Conservation (phyloP, 345 rosid species). For the Eucalyptus shirleyi region DNA sequence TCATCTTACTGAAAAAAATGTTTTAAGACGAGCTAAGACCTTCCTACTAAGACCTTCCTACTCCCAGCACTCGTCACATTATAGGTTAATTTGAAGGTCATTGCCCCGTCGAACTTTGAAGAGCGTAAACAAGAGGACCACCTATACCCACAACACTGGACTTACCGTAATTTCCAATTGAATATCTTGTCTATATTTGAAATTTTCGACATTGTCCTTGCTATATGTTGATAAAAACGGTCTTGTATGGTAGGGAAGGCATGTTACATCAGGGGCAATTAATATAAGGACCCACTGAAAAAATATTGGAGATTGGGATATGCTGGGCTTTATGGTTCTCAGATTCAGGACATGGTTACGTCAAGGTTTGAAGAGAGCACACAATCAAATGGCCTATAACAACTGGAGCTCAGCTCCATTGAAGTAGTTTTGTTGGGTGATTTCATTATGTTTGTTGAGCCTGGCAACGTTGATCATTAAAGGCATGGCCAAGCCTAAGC, state of each 20-base stretch:
- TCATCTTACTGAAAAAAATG: not conserved
- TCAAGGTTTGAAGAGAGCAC: not conserved
- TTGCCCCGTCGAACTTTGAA: not conserved
- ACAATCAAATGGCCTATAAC: not conserved
- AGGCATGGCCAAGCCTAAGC: not conserved
- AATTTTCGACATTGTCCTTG: not conserved
- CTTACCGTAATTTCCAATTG: conserved; percentile 8
- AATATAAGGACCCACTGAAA: not conserved
- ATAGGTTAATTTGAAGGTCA: not conserved
- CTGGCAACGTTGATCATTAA: not conserved
- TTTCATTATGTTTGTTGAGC: not conserved
- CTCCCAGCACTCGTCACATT: not conserved
- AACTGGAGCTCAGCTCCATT: not conserved
- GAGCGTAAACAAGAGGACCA: not conserved
- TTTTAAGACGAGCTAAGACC: not conserved
- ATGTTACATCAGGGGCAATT: not conserved
- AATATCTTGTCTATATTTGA: not conserved
- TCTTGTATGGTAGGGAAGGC: not conserved
- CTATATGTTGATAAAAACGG: not conserved
- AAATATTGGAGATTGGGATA: not conserved
- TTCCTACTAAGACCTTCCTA: not conserved
- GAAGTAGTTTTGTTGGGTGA: not conserved
- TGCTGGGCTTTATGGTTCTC: not conserved
- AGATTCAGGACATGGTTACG: not conserved
- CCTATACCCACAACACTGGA: not conserved